phyloP scores from a whole-genome alignment of 129 eudicot species.

The Flaveria brownii region DNA sequence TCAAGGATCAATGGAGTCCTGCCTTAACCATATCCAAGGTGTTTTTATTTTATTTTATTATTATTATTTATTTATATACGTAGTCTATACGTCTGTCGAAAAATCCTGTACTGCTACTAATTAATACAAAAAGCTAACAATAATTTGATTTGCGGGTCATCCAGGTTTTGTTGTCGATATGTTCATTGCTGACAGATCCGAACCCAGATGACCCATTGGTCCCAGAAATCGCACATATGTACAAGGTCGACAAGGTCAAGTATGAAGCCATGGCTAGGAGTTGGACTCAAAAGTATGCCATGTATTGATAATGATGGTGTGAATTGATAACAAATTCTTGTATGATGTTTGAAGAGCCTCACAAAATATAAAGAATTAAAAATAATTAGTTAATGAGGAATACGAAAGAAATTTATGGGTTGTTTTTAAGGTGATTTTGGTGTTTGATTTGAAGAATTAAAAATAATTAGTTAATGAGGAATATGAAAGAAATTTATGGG shows the following conservation, averaged over 20 bases:
- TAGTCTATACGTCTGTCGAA: too few relatives aligned
- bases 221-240: constrained; percentile 86
- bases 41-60: neutral
- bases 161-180: constrained; percentile 74
- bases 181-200: constrained; percentile 77
- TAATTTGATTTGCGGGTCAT: neutral
- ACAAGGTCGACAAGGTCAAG: constrained; percentile 63
- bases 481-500: constrained; percentile 21
- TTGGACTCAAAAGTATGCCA: constrained; percentile 87
- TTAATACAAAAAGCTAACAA: neutral
- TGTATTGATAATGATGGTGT: constrained; percentile 42
- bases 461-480: constrained; percentile 21
- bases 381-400: constrained; percentile 22
- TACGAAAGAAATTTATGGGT: constrained; percentile 23
- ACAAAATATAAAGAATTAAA: constrained; percentile 15
- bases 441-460: constrained; percentile 12
- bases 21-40: constrained; percentile 91
- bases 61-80: too few relatives aligned
- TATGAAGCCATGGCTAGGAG: constrained; percentile 75
- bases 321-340: constrained; percentile 40
- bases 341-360: constrained; percentile 33
- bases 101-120: neutral
- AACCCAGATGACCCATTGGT: constrained; percentile 83
- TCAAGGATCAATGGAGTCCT: constrained; percentile 92
- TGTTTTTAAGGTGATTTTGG: constrained; percentile 29